phyloP scores from a whole-genome alignment of 75 land plant species.

The Picea glauca region DNA sequence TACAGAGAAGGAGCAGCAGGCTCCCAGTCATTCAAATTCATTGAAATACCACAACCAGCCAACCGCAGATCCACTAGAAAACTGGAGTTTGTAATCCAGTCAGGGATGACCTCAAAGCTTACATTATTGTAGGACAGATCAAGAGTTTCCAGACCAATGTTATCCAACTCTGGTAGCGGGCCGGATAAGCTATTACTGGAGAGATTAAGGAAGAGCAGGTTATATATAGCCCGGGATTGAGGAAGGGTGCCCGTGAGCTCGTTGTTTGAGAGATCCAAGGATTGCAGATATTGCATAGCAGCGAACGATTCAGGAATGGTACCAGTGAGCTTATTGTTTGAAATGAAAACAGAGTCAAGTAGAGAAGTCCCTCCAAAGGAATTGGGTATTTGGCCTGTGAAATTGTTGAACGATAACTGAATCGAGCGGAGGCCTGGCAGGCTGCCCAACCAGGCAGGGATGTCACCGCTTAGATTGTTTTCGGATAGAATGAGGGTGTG shows the following conservation, averaged over 20 bases:
- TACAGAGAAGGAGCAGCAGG: slow-evolving; percentile 29
- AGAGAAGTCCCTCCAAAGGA: background rate
- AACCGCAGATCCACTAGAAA: slow-evolving; percentile 29
- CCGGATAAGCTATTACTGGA: slow-evolving; percentile 36
- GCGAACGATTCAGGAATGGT: slow-evolving; percentile 8
- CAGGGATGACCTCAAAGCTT: slow-evolving; percentile 25
- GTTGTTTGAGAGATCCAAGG: slow-evolving; percentile 26
- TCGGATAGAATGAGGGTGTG: slow-evolving; percentile 22
- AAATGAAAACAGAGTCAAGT: background rate
- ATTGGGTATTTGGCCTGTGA: slow-evolving; percentile 11
- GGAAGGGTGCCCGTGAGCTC: slow-evolving; percentile 14
- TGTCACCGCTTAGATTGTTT: slow-evolving; percentile 13
- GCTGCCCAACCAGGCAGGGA: slow-evolving; percentile 8
- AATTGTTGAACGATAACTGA: slow-evolving; percentile 9
- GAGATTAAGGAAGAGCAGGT: slow-evolving; percentile 24
- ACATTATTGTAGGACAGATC: slow-evolving; percentile 40
- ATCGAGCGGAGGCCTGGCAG: background rate
- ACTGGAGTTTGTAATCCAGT: slow-evolving; percentile 29
- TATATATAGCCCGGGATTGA: background rate
- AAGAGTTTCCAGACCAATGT: slow-evolving; percentile 32
- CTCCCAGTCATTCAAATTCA: slow-evolving; percentile 27
- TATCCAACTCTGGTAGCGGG: slow-evolving; percentile 28
- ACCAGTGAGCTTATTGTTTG: slow-evolving; percentile 21
- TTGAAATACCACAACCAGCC: slow-evolving; percentile 33
- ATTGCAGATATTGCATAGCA: background rate